Evolutionary conservation across 1,139 yeast species (phyloP).

Genomic region (Casaregolazyma suthepensis): DNA sequence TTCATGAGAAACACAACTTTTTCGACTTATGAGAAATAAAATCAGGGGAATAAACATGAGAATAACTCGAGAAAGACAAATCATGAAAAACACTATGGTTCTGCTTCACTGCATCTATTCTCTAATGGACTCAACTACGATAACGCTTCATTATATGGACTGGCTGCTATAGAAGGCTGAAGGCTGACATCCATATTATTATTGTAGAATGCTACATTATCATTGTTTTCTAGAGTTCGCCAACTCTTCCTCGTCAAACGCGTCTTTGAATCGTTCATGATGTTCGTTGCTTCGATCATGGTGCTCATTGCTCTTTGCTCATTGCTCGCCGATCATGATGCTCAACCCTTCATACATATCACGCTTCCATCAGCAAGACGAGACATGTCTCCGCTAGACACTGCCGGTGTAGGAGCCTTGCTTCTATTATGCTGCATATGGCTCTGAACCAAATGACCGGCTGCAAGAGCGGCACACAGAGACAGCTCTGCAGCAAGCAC

Average conservation of each 20-base stretch:
- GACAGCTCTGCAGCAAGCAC: constrained; percentile 97
- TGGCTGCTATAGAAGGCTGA: no score
- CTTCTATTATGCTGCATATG: constrained; percentile 95
- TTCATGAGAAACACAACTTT: no score
- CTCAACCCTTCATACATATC: constrained; percentile 51
- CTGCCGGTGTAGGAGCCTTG: constrained; percentile 42
- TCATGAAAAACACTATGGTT: no score
- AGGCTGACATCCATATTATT: not conserved
- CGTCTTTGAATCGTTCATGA: no score
- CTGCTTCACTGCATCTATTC: no score
- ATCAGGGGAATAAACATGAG: no score
- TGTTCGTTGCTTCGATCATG: not conserved
- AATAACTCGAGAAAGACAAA: no score
- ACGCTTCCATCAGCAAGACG: constrained; percentile 65
- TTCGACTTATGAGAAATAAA: no score
- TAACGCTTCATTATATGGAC: no score
- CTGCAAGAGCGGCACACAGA: constrained; percentile 90
- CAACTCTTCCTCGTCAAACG: not conserved
- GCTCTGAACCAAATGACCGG: constrained; percentile 96
- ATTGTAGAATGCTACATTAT: not conserved
- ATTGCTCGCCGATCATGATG: not conserved
- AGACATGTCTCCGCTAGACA: constrained; percentile 39
- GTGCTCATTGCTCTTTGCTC: not conserved
- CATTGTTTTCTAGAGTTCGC: not conserved
- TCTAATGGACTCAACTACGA: no score